Evolutionary conservation across 2,329 filamentous ascomycete species (phyloP), one percentile per base, ranked within the genome.

Genomic region (Scedosporium boydii): DNA sequence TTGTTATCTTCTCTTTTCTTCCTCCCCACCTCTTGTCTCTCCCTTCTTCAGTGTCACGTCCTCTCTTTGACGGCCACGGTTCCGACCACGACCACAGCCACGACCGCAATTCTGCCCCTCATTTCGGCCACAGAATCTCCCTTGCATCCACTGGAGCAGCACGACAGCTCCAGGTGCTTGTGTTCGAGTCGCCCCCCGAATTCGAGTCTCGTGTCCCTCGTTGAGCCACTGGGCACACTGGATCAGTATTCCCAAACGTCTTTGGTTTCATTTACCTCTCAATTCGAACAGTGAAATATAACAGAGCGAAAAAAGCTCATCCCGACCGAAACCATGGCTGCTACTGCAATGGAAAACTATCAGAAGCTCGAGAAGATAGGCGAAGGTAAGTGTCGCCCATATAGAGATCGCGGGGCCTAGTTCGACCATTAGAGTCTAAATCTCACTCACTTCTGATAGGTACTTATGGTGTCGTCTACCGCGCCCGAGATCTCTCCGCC

Each of bases 341-440:
- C 34, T 38, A 44, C 63, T 62, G 67, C 65, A 68, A 96, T 96
- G 92, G 91, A 96, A 77, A 96, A 96, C 78, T 96, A 96, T 76
- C 90, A 96, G 78, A 96, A 96, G 80, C 84, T 96, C 71, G 92
- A 96, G 80, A 96, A 96, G 82, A 92, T 96, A 71, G 92, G 92
- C 76, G 92, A 96, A 85, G 92, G 92, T 95, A 78, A 70, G 83
- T 75, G 34, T 38, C 34, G 10, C 34, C 34, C 34, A 38, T 12
- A 38, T 38, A 4, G 4, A 9, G 4, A 38, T 38, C 34, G 34
- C 34, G 34, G 34, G 4, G 10, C 12, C 10, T 34, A 14, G 6
- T 42, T 18, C 38, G n/a, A 46, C 27, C 2, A 3, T n/a, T 6
- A n/a, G 18, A 29, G 44, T 14, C 16, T 23, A n/a, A 41, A 10